Base-by-base conservation (phyloP, 148 eudicot genomes). In the Diospyros lotus region DNA sequence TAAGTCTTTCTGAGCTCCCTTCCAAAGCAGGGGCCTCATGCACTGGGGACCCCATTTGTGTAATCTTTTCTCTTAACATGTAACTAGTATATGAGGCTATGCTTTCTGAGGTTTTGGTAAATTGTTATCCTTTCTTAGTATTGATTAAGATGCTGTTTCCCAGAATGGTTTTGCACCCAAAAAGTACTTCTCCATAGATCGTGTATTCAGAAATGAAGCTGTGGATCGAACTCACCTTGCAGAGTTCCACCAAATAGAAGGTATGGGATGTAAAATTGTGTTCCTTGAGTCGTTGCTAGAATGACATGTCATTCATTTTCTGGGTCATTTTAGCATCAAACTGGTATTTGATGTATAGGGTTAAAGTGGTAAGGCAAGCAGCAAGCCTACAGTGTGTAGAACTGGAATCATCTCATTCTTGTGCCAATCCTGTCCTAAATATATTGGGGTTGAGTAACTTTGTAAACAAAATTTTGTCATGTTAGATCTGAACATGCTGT, bases 171-270 rank as follows among this genome's bases (percentile, higher is more conserved):
- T 96, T 81, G 80, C 81, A n/a, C 94, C 98, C 44, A 84, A 86
- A 73, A 92, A 82, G 78, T 92, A 92, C 82, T 95, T 87, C 73
- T 92, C 97, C 12, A 89, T 95, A 62, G 98, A 95, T 63, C 97
- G 98, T 18, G 97, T 95, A 39, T 95, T 95, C 81, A 90, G 98
- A 88, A 95, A 95, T 77, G 98, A 95, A 90, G 98, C 98, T 46
- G 98, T 95, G 55, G 97, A 92, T 77, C 89, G 99, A 72, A 95
- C 99, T 10, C 97, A 93, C 79, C 87, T 95, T 71, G 99, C 99
- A 1, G 97, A 95, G 85, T 95, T 94, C 75, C 98, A 94, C 76
- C 97, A 93, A 82, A 88, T 95, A 69, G 99, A 95, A 93, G 99
- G 99, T 95, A 75, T 63, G 54, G 12, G 51, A 48, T 48, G n/a